A percentile compares a stretch with the other conserved stretches of the same genome.
phyloP scores from a whole-genome alignment of 1,139 yeast species.

The Suhomyces bokatorum region DNA sequence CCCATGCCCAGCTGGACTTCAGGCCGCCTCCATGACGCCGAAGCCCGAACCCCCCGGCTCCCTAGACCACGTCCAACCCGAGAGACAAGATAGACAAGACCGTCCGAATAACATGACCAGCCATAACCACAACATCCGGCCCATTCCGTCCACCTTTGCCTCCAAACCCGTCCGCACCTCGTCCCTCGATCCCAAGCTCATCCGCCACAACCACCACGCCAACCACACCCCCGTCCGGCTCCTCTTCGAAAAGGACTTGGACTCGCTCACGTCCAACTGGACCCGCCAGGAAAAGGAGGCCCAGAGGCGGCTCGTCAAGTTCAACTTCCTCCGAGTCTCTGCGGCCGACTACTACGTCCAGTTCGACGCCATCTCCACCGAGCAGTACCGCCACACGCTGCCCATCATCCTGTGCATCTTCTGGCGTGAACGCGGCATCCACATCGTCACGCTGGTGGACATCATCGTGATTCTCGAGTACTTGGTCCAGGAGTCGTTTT shows the following conservation, averaged over 20 bases:
- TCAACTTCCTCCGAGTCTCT: conserved; percentile 27
- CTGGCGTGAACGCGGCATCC: conserved; percentile 54
- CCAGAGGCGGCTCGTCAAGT: conserved; percentile 40
- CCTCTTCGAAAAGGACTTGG: conserved; percentile 11
- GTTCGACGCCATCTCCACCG: conserved; percentile 26
- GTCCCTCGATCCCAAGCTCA: conserved; percentile 10
- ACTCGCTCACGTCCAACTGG: conserved; percentile 38
- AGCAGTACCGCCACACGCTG: conserved; percentile 24
- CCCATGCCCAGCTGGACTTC: no score
- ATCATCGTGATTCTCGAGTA: conserved; percentile 59
- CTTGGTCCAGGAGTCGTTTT: conserved; percentile 56
- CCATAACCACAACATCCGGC: background rate
- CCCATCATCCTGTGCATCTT: conserved; percentile 59
- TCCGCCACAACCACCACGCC: conserved; percentile 6
- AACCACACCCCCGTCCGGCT: conserved; percentile 14
- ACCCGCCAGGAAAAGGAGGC: conserved; percentile 27
- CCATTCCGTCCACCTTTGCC: background rate
- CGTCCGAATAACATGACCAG: background rate
- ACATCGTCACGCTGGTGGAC: conserved; percentile 67
- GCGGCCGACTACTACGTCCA: conserved; percentile 27
- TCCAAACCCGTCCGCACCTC: conserved; percentile 13
- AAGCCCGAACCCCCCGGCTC: background rate
- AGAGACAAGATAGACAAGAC: background rate
- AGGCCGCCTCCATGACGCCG: background rate
- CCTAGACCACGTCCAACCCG: background rate